Base-by-base conservation (phyloP, 306 rosid species). In the Glycyrrhiza uralensis region DNA sequence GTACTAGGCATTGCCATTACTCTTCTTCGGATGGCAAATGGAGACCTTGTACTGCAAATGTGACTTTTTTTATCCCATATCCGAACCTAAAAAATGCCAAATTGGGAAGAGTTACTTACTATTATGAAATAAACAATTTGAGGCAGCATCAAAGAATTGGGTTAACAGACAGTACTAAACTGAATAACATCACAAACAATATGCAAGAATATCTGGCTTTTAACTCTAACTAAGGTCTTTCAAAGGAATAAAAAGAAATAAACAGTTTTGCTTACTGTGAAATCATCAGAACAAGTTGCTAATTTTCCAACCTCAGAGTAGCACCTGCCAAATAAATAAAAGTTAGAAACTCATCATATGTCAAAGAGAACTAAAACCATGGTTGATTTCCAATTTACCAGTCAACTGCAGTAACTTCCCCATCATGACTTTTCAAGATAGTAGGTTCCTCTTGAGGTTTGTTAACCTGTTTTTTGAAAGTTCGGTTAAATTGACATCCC, bases 231-330 rank as follows among this genome's bases (percentile, higher is more conserved):
- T 17, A 24, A 18, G 14, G 28, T 36, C 44, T 42, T n/a, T 32
- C n/a, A 50, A 49, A 20, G 22, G 13, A 51, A 18, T 39, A 17
- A 36, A 11, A 35, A 64, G n/a, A 44, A 4, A 11, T 19, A 38
- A 4, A 14, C 18, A 61, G 51, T 23, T 38, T 20, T 46, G 54
- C 89, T 59, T 84, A 94, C 99, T 39, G 99, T 85, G 81, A 71
- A 85, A 88, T 95, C 99, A 80, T 92, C 99, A 10, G 99, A 88
- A 36, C 88, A 58, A 19, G 97, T 91, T 71, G 96, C 97, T 26
- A 95, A 69, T 88, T 86, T 88, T 58, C 93, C 96, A n/a, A 32
- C 79, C n/a, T 89, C 97, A 50, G 78, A 76, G 39, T 59, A 38
- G 71, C 92, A 86, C 97, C 99, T 95, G 81, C 18, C 45, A 71